These are phyloP conservation scores for Erodium trifolium DNA, from an alignment of 441 rosid species.

Conservation along the genomic window DNA sequence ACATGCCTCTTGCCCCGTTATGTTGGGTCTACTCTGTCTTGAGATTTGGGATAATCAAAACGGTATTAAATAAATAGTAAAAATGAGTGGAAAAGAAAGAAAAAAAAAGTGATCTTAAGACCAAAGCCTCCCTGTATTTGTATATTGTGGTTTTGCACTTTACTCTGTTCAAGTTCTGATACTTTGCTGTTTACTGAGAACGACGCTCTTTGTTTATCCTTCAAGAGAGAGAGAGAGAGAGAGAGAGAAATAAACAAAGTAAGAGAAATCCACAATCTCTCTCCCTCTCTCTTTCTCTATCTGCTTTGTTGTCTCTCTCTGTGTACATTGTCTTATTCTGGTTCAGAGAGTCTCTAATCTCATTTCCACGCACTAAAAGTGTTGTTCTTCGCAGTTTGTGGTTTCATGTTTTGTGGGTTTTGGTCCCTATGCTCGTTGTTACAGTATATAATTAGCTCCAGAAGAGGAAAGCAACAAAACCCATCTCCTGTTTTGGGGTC, in stretches of 20 bases:
- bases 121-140: background rate
- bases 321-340: constrained; percentile 54
- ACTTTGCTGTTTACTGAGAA: constrained; percentile 53
- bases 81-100: background rate
- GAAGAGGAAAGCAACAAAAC: constrained; percentile 20
- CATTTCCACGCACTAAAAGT: constrained; percentile 55
- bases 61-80: background rate
- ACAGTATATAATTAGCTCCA: constrained; percentile 17
- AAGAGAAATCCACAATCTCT: constrained; percentile 17
- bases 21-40: constrained; percentile 27
- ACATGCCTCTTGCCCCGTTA: constrained; percentile 18
- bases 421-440: constrained; percentile 19
- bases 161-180: constrained; percentile 60
- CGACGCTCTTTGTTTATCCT: no score
- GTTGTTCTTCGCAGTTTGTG: constrained; percentile 18
- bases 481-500: constrained; percentile 24
- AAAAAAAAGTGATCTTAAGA: background rate
- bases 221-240: no score
- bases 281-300: constrained; percentile 9
- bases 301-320: no score
- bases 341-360: constrained; percentile 44
- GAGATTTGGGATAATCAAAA: constrained; percentile 16
- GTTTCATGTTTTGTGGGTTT: constrained; percentile 32
- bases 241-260: constrained; percentile 25
- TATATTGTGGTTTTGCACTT: constrained; percentile 27